A percentile compares a stretch with the other conserved stretches of the same genome.
Conservation (phyloP, 164 flowering plant genomes). For the Euptelea pleiosperma region DNA sequence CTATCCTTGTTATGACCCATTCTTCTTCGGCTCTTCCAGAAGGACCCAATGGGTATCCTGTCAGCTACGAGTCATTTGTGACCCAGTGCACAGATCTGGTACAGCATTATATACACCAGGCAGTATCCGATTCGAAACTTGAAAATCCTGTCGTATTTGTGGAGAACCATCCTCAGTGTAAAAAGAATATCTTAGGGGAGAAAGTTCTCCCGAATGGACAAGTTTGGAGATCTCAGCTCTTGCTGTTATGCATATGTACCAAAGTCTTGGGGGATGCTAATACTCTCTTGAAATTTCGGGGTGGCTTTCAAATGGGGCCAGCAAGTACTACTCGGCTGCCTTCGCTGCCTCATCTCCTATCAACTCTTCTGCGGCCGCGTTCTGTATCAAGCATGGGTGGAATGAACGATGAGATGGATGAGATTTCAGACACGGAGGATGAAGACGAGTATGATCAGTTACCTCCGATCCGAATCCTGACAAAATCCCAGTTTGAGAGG, state of each 20-base stretch:
- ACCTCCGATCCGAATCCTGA: constrained; percentile 79
- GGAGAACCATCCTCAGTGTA: constrained; percentile 81
- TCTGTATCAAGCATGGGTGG: constrained; percentile 24
- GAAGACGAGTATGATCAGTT: constrained; percentile 89
- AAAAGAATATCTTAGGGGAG: constrained; percentile 58
- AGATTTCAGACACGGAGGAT: constrained; percentile 39
- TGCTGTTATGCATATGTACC: constrained; percentile 66
- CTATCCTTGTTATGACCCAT: constrained; percentile 90
- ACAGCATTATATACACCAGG: constrained; percentile 69
- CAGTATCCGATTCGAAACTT: constrained; percentile 63
- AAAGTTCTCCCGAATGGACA: constrained; percentile 83
- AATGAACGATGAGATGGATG: constrained; percentile 45
- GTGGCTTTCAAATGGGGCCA: constrained; percentile 56
- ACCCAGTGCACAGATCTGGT: constrained; percentile 54
- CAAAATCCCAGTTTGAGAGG: constrained; percentile 63
- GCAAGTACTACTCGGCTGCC: constrained; percentile 45
- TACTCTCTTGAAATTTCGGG: constrained; percentile 52
- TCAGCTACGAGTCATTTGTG: constrained; percentile 69
- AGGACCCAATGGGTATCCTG: constrained; percentile 66
- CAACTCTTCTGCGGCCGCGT: constrained; percentile 64
- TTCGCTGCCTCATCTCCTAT: constrained; percentile 90
- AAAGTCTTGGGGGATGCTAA: constrained; percentile 84
- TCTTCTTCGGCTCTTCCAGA: constrained; percentile 75
- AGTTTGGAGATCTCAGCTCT: constrained; percentile 74
- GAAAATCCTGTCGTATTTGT: constrained; percentile 81